phyloP scores from a whole-genome alignment of 1,284 basidiomycete genomes.

The Garcileccinum viscosum region DNA sequence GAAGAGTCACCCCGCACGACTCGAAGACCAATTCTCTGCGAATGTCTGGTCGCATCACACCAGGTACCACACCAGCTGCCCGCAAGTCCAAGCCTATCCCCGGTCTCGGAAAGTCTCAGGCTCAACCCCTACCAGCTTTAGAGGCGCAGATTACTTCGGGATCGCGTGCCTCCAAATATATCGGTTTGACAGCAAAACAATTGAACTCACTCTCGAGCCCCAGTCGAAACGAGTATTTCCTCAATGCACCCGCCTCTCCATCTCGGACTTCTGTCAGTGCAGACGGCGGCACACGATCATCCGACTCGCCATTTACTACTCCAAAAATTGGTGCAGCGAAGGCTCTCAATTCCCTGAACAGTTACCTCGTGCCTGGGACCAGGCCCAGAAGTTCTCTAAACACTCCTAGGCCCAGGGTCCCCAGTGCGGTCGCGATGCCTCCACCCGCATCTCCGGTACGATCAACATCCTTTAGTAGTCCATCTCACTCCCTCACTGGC shows the following conservation, averaged over 20 bases:
- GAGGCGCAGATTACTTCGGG: conserved; percentile 72
- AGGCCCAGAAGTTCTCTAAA: conserved; percentile 55
- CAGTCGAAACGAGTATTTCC: conserved; percentile 28
- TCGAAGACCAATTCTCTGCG: conserved; percentile 31
- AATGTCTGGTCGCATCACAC: conserved; percentile 49
- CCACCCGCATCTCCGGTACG: conserved; percentile 68
- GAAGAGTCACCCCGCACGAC: conserved; percentile 45
- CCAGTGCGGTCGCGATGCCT: conserved; percentile 80
- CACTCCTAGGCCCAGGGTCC: conserved; percentile 67
- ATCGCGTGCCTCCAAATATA: conserved; percentile 83
- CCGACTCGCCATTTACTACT: conserved; percentile 65
- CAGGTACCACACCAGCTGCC: conserved; percentile 42
- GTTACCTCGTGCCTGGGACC: conserved; percentile 45
- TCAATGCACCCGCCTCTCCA: conserved; percentile 33
- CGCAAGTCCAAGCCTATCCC: conserved; percentile 36
- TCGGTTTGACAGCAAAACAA: conserved; percentile 83
- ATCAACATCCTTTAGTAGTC: conserved; percentile 37
- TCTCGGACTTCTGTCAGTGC: conserved; percentile 32
- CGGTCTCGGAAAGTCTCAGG: conserved; percentile 32
- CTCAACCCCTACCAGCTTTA: conserved; percentile 40
- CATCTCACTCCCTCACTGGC: conserved; percentile 41
- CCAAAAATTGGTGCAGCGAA: conserved; percentile 58
- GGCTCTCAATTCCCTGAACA: conserved; percentile 43
- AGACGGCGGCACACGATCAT: conserved; percentile 26
- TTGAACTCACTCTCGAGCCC: conserved; percentile 55